Evolutionary conservation across 2,329 filamentous ascomycete species (phyloP).

Genomic region (Pseudogymnoascus sp.): DNA sequence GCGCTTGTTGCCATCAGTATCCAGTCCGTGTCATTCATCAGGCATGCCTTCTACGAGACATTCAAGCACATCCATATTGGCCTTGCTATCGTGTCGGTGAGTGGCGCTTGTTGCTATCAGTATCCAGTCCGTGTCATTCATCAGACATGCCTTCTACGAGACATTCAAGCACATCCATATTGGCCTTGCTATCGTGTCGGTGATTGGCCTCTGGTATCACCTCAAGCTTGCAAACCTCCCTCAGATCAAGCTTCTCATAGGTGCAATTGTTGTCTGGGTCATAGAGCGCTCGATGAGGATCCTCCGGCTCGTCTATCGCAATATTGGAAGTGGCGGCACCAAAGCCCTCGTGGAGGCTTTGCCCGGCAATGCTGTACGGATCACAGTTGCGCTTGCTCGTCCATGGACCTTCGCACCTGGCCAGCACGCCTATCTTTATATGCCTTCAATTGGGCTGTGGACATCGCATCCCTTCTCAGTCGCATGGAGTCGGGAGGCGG

Average conservation of each 20-base stretch:
- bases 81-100: constrained; percentile 50
- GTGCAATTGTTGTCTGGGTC: constrained; percentile 58
- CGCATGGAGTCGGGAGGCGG: too few species aligned
- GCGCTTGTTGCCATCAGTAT: constrained; percentile 56
- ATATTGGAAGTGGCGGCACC: constrained; percentile 58
- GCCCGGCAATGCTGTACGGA: too few species aligned
- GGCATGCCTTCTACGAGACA: constrained; percentile 71
- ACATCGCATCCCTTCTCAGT: too few species aligned
- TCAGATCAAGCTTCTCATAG: constrained; percentile 52
- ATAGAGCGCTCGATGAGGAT: constrained; percentile 54
- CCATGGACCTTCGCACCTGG: too few species aligned
- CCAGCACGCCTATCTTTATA: too few species aligned
- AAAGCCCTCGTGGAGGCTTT: constrained; percentile 44
- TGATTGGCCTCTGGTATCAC: constrained; percentile 61
- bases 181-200: constrained; percentile 46
- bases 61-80: constrained; percentile 67
- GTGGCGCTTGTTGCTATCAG: too few species aligned
- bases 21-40: constrained; percentile 60
- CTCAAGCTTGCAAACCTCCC: constrained; percentile 45
- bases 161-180: constrained; percentile 69
- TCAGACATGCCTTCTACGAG: constrained; percentile 74
- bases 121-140: too few species aligned
- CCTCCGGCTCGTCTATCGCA: constrained; percentile 53
- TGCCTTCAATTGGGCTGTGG: too few species aligned
- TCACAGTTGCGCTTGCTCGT: too few species aligned